Evolutionary conservation across 2,329 filamentous ascomycete genomes (phyloP).

Genomic region (Microdochium nivale): DNA sequence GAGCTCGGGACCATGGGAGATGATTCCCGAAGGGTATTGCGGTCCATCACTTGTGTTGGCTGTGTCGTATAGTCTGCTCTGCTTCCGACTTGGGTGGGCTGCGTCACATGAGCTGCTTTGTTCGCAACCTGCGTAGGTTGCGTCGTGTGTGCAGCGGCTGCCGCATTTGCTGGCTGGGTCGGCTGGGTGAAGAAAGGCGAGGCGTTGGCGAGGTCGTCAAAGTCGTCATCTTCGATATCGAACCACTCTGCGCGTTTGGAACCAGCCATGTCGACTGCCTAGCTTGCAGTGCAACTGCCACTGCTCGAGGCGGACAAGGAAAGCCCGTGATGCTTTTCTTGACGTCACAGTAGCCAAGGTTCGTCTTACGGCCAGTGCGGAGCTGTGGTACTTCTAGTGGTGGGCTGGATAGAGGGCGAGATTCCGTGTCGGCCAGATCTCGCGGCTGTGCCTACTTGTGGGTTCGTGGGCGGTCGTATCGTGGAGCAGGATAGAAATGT

Average conservation of each 20-base stretch:
- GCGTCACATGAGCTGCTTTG: slow-evolving; percentile 22
- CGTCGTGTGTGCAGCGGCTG: slow-evolving; percentile 25
- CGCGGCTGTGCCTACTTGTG: too few relatives aligned
- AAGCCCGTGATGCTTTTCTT: neutral
- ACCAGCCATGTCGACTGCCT: neutral
- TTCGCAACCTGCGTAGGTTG: slow-evolving; percentile 54
- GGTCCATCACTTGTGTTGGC: slow-evolving; percentile 37
- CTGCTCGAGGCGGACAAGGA: neutral
- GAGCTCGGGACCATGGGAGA: slow-evolving; percentile 30
- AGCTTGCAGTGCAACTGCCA: neutral
- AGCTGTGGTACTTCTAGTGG: too few relatives aligned
- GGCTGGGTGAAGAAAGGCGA: slow-evolving; percentile 41
- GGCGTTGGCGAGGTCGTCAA: slow-evolving; percentile 23
- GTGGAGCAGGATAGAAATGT: too few relatives aligned
- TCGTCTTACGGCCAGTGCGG: neutral
- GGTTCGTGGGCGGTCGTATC: too few relatives aligned
- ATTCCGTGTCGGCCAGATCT: too few relatives aligned
- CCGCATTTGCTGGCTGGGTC: slow-evolving; percentile 19
- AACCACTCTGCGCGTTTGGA: neutral
- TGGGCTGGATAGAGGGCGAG: too few relatives aligned
- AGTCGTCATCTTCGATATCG: slow-evolving; percentile 36
- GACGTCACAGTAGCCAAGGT: neutral
- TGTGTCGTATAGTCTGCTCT: slow-evolving; percentile 26
- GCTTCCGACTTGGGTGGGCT: slow-evolving; percentile 30
- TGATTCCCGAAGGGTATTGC: slow-evolving; percentile 22